Base-by-base conservation (phyloP, 2,329 filamentous ascomycete species). In the Pseudogymnoascus sp. region DNA sequence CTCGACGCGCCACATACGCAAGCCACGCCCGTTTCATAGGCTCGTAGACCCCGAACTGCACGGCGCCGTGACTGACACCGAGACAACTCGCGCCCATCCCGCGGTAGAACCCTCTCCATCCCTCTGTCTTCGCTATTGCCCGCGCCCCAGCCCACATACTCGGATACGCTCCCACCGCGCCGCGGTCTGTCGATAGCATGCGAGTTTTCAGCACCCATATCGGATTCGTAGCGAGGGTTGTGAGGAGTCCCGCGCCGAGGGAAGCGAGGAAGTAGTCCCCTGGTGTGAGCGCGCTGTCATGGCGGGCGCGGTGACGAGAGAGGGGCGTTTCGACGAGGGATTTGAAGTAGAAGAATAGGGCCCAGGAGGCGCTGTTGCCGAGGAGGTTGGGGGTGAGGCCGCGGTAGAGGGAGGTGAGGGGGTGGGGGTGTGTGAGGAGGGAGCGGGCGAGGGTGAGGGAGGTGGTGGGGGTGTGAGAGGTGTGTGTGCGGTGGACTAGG, bases 121-220 rank as follows among this genome's bases (percentile, higher is more conserved):
- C 95, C 73, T 97, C 93, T 2, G 81, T 81, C 16, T 76, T 76
- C 70, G 87, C 83, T 18, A 99, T 84, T 51, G 85, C 82, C 39
- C 75, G 75, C 1, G 87, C 83, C 29, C 95, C 95, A 60, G 86
- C 82, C 68, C 81, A 77, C 80, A 97, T 90, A 68, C 85, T 88
- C 14, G 84, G 82, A 76, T 99, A 99, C 1, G 93, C 95, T 12
- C 91, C 91, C 1, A 82, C 83, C 5, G 86, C 82, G 63, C 84
- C 80, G 60, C 85, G 84, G 68, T 95, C 90, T 3, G 90, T 93
- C 31, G 92, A 91, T 23, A 97, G 81, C 92, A 99, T 97, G 67
- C 95, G 89, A 7, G 93, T 97, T 80, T 97, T 97, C 74, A 99
- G 86, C 2, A 99, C 95, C 95, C 95, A 99, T 70, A 99, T 87